Evolutionary conservation across 345 rosid genomes (phyloP).

Genomic region (Toxicodendron radicans): DNA sequence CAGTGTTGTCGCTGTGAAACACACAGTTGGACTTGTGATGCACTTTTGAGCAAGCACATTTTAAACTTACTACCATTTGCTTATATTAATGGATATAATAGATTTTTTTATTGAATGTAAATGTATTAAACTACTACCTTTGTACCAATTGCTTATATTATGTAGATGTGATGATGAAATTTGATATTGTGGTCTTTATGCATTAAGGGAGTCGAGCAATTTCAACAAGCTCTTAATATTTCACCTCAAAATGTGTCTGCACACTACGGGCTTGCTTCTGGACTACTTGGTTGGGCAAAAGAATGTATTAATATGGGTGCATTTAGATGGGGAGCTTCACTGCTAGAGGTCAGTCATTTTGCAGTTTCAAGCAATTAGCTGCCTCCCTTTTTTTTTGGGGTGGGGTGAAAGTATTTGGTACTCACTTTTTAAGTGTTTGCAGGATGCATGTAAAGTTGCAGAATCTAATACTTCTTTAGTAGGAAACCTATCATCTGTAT

Average conservation of each 20-base stretch:
- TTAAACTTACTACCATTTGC: background rate
- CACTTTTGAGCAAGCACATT: conserved; percentile 1
- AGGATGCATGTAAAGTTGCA: conserved; percentile 77
- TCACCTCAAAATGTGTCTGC: conserved; percentile 75
- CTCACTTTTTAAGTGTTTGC: conserved; percentile 24
- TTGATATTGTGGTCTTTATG: conserved; percentile 28
- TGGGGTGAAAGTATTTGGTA: conserved; percentile 1
- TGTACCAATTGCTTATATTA: background rate
- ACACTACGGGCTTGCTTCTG: conserved; percentile 83
- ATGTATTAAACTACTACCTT: background rate
- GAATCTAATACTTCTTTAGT: conserved; percentile 44
- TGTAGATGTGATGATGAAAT: background rate
- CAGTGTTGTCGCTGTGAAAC: background rate
- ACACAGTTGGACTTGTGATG: background rate
- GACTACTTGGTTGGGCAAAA: conserved; percentile 77
- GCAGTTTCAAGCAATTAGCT: conserved; percentile 11
- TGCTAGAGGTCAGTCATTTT: conserved; percentile 62
- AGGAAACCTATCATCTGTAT: conserved; percentile 65
- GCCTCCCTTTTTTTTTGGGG: background rate
- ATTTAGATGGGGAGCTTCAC: conserved; percentile 81
- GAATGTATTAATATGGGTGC: conserved; percentile 83
- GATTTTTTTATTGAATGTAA: background rate
- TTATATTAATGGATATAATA: background rate
- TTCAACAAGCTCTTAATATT: conserved; percentile 71
- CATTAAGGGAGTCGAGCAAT: conserved; percentile 74